Conservation (phyloP, 495 filamentous ascomycete genomes). For the Collariella sp. region DNA sequence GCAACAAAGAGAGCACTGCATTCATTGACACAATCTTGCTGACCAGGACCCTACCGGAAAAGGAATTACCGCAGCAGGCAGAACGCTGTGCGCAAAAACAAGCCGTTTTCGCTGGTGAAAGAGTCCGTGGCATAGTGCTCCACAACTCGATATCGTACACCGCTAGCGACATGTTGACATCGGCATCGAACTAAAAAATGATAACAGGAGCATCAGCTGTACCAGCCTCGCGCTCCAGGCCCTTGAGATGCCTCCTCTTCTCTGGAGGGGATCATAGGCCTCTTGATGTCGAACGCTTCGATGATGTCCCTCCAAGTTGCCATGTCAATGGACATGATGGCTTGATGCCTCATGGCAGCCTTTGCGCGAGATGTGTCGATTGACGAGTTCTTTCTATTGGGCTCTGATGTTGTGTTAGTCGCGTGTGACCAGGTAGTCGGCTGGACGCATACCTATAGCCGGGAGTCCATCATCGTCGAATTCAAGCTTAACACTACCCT, state of each 20-base stretch:
- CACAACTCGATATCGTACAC: too few relatives aligned
- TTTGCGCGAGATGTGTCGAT: conserved; percentile 9
- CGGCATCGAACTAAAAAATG: background rate
- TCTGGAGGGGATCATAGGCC: conserved; percentile 81
- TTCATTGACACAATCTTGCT: too few relatives aligned
- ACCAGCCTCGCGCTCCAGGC: conserved; percentile 65
- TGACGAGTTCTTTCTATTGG: conserved; percentile 3
- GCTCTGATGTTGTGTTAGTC: conserved; percentile 4
- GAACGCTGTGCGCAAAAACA: too few relatives aligned
- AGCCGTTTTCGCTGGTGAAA: too few relatives aligned
- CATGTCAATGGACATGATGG: conserved; percentile 77
- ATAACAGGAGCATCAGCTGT: conserved; percentile 40
- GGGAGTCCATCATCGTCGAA: conserved; percentile 59
- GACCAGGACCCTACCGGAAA: too few relatives aligned
- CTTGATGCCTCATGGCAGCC: conserved; percentile 61
- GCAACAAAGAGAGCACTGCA: too few relatives aligned
- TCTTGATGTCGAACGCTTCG: conserved; percentile 59
- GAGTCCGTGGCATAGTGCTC: too few relatives aligned
- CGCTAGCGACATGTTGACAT: too few relatives aligned
- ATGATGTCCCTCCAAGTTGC: conserved; percentile 71
- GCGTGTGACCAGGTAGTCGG: conserved; percentile 2
- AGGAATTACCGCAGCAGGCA: too few relatives aligned
- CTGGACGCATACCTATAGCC: conserved; percentile 53
- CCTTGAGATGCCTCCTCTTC: conserved; percentile 46
- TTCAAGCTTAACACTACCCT: conserved; percentile 62